phyloP scores from a whole-genome alignment of 495 filamentous ascomycete genomes.

The Hypoxylon intermedium region DNA sequence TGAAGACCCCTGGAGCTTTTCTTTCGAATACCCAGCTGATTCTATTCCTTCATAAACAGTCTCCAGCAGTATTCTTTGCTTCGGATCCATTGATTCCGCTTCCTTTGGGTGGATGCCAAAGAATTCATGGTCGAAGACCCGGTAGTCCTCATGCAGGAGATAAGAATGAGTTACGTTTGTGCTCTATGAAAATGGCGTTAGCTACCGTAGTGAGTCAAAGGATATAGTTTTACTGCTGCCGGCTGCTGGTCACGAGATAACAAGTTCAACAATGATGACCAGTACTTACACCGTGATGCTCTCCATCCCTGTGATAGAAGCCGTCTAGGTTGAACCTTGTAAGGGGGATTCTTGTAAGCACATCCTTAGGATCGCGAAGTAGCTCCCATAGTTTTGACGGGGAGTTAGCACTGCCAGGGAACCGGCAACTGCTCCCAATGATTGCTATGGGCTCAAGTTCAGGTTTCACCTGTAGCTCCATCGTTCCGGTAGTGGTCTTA shows the following conservation, averaged over 20 bases:
- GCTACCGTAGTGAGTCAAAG: too few species aligned
- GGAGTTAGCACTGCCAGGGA: conserved; percentile 53
- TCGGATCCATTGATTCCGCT: conserved; percentile 62
- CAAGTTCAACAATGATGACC: too few species aligned
- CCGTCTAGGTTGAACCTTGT: conserved; percentile 66
- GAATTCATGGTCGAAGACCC: conserved; percentile 62
- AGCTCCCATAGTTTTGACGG: conserved; percentile 52
- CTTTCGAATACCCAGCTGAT: conserved; percentile 51
- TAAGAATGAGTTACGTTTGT: conserved; percentile 47
- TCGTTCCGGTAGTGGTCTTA: too few species aligned
- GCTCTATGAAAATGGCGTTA: conserved; percentile 10
- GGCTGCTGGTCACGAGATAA: too few species aligned
- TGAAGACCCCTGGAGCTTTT: conserved; percentile 32
- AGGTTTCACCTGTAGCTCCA: neutral
- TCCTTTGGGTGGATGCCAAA: conserved; percentile 61
- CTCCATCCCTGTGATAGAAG: conserved; percentile 60
- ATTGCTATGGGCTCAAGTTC: conserved; percentile 50
- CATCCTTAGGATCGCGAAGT: neutral
- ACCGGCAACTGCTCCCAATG: conserved; percentile 56
- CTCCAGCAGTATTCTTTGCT: conserved; percentile 59
- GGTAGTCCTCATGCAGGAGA: conserved; percentile 57
- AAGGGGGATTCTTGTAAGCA: conserved; percentile 48
- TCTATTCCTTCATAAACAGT: conserved; percentile 61
- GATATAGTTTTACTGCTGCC: too few species aligned
- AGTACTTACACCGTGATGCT: conserved; percentile 10